Evolutionary conservation across 225 moss, liverwort and hornwort genomes (phyloP).

Genomic region (Bryoerythrophyllum caledonicum): DNA sequence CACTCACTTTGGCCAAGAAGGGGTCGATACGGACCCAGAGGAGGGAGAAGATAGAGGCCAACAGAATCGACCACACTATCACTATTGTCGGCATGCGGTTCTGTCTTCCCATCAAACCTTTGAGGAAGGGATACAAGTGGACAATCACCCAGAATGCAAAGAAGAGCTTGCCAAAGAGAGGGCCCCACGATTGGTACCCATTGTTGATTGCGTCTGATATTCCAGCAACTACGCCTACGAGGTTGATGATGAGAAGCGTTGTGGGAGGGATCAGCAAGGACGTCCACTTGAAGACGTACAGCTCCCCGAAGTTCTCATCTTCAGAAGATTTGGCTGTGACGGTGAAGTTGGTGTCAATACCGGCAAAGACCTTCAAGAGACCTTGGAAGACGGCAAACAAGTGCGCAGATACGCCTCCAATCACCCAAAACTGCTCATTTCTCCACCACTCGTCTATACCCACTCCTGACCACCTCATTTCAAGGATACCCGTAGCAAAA

Average conservation of each 20-base stretch:
- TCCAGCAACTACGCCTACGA: constrained; percentile 76
- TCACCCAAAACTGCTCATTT: constrained; percentile 87
- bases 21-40: constrained; percentile 89
- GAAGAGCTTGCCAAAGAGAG: constrained; percentile 87
- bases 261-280: constrained; percentile 73
- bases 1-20: constrained; percentile 50
- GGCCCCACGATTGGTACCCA: constrained; percentile 76
- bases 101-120: constrained; percentile 79
- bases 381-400: constrained; percentile 87
- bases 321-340: constrained; percentile 72
- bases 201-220: constrained; percentile 78
- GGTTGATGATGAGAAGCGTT: constrained; percentile 70
- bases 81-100: constrained; percentile 73
- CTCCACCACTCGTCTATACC: constrained; percentile 88
- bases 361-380: constrained; percentile 68
- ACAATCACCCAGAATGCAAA: constrained; percentile 92
- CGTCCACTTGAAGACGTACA: constrained; percentile 82
- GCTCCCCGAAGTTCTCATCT: constrained; percentile 68
- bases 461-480: constrained; percentile 84
- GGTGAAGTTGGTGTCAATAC: constrained; percentile 79
- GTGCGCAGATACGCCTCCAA: constrained; percentile 50
- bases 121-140: constrained; percentile 87
- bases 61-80: constrained; percentile 77
- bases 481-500: constrained; percentile 76
- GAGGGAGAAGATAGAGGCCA: constrained; percentile 83